Percentiles rank a stretch among this genome's conserved stretches.
Evolutionary conservation across 306 rosid species (phyloP).

Genomic region (Lagenaria siceraria): DNA sequence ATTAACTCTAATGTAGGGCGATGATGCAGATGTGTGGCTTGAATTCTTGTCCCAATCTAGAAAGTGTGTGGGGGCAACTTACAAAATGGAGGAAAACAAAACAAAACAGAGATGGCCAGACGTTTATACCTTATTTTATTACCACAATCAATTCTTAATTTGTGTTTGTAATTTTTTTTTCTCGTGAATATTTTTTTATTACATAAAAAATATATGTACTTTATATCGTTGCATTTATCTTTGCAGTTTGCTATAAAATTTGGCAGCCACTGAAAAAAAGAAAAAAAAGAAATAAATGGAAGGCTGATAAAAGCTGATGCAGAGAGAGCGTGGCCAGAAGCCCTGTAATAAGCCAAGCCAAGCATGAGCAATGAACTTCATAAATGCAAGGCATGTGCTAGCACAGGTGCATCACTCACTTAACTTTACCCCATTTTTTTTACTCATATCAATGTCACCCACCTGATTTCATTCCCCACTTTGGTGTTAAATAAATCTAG

Average conservation of each 20-base stretch:
- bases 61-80: background rate
- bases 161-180: background rate
- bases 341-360: constrained; percentile 9
- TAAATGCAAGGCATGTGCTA: constrained; percentile 46
- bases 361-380: constrained; percentile 15
- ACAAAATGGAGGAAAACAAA: background rate
- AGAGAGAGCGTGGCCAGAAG: background rate
- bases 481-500: background rate
- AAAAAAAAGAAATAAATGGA: background rate
- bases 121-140: background rate
- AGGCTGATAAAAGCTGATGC: constrained; percentile 4
- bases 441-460: constrained; percentile 7
- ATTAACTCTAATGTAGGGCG: background rate
- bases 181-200: background rate
- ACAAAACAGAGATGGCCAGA: background rate
- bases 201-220: background rate
- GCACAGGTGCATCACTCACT: constrained; percentile 12
- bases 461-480: background rate
- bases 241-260: background rate
- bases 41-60: background rate
- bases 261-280: background rate
- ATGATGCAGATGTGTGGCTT: background rate
- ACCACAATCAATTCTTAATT: background rate
- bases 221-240: background rate
- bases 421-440: background rate